Base-by-base conservation (phyloP, 164 flowering plant genomes). In the Aristolochia contorta region DNA sequence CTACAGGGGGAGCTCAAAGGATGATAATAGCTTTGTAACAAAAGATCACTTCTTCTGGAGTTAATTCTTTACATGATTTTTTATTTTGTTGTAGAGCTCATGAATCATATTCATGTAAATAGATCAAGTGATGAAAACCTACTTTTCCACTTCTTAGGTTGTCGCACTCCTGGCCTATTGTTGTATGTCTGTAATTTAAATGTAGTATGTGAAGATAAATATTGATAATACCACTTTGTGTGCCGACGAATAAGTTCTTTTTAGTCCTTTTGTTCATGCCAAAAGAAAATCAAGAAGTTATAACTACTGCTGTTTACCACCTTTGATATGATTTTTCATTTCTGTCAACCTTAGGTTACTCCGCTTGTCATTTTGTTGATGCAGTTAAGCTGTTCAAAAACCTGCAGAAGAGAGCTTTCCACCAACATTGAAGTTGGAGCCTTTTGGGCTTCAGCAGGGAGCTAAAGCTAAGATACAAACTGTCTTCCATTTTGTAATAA, bases 11-110 rank as follows among this genome's bases (percentile, higher is more conserved):
- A 69, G 68, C 61, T 59, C 61, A 57, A 69, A 64, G 41, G 74
- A 66, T 48, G 60, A 61, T 21, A 65, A 55, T 19, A 37, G 53
- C 56, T 55, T 61, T 64, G 54, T 80, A 4, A 54, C 87, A 15
- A 83, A 75, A 65, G 58, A 79, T 64, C 64, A 68, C 45, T 73
- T 64, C 16, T 78, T 79, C 69, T 93, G 99, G 96, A 54, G 70
- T 68, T 92, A 74, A 79, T 12, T 59, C 20, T 19, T 20, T 15
- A 23, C 25, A 27, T 19, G 16, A 1, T 32, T 18, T 15, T 15
- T 56, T 18, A 13, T 14, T 6, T 16, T 14, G 58, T 25, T 13
- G 2, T 25, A 19, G 27, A 54, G 56, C n/a, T n/a, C n/a, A 54
- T 54, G 30, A 20, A 20, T 56, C 5, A 53, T 13, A 7, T 53